Conservation (phyloP, 202 grass and related monocot species). For the Carex arenaria region DNA sequence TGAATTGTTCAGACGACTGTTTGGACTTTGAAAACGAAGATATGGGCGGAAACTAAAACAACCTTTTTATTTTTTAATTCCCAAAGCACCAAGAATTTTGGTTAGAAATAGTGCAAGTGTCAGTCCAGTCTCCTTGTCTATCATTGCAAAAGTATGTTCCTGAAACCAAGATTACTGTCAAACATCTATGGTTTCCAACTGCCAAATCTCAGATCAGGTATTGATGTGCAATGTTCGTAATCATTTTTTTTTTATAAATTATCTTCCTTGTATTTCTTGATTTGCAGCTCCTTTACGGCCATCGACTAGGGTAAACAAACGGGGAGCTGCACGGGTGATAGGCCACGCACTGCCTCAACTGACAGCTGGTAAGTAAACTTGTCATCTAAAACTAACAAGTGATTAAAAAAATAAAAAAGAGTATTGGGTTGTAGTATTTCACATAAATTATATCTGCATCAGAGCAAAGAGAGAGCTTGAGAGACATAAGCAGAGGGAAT, state of each 20-base stretch:
- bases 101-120: not conserved
- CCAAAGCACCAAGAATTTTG: too few species aligned
- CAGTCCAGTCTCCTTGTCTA: not conserved
- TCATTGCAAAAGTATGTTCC: not conserved
- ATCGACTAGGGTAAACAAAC: slow-evolving; percentile 64
- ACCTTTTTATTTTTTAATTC: too few species aligned
- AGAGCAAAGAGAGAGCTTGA: slow-evolving; percentile 77
- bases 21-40: too few species aligned
- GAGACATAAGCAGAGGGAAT: slow-evolving; percentile 63
- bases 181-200: not conserved
- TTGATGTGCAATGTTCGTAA: not conserved
- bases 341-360: slow-evolving; percentile 64
- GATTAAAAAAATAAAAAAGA: not conserved
- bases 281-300: slow-evolving; percentile 71
- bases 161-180: not conserved
- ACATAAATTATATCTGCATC: slow-evolving; percentile 28
- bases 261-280: slow-evolving; percentile 5
- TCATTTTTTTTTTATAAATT: not conserved
- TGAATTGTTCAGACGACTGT: too few species aligned
- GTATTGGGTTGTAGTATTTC: slow-evolving; percentile 14
- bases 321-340: slow-evolving; percentile 82
- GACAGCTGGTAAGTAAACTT: slow-evolving; percentile 44
- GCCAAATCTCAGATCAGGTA: not conserved
- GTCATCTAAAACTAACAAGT: slow-evolving; percentile 12
- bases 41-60: too few species aligned